These are phyloP conservation scores for Cantharellus cinnabarinus DNA, from an alignment of 768 basidiomycete genomes.

Conservation along the genomic window DNA sequence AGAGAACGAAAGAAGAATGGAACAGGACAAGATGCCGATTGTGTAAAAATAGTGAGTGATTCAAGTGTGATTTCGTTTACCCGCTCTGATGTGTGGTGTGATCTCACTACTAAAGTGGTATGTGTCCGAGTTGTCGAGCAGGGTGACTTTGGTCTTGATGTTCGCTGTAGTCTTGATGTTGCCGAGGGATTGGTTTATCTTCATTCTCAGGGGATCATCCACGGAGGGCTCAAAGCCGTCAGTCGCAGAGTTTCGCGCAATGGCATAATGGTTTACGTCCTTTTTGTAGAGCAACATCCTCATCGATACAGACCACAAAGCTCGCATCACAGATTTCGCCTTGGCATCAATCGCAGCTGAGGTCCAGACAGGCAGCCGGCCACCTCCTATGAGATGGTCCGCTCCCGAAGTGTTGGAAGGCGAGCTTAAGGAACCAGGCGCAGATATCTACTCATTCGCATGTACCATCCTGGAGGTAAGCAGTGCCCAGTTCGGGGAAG, in stretches of 20 bases:
- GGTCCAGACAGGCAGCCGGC: neutral
- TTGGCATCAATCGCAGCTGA: neutral
- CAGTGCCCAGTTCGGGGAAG: neutral
- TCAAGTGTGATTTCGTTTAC: neutral
- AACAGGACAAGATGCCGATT: neutral
- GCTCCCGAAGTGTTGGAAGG: conserved; percentile 1
- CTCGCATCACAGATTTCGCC: neutral
- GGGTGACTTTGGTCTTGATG: neutral
- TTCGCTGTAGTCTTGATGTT: neutral
- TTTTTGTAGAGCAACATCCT: neutral
- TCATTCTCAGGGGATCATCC: neutral
- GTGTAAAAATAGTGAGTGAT: neutral
- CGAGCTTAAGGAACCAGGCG: neutral
- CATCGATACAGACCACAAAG: neutral
- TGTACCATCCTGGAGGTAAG: neutral
- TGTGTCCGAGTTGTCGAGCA: too few relatives aligned
- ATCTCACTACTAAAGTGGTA: neutral
- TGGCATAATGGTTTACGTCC: neutral
- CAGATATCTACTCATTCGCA: neutral
- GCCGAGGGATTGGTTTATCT: neutral
- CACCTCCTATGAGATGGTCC: neutral
- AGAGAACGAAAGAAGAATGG: neutral
- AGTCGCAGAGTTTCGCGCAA: neutral
- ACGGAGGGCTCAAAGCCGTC: neutral
- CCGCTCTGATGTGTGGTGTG: neutral